Evolutionary conservation across 2,329 filamentous ascomycete genomes (phyloP).

Genomic region (Aspergillus flavus): DNA sequence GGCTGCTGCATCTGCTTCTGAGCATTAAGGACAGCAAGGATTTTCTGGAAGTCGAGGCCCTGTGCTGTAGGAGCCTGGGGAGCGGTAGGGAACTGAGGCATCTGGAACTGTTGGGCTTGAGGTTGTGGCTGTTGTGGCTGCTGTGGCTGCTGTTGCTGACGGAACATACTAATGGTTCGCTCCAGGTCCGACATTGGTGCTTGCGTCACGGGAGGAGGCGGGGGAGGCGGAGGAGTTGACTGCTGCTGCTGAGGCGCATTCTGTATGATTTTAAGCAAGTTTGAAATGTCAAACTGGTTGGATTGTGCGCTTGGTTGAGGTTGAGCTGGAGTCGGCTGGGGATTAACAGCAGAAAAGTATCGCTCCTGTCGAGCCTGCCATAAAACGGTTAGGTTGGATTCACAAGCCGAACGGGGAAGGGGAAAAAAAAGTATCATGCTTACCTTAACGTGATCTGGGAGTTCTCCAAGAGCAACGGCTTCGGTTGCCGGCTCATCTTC

Average conservation of each 20-base stretch:
- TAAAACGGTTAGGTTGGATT: slow-evolving; percentile 15
- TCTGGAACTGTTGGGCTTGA: slow-evolving; percentile 29
- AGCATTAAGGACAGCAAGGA: slow-evolving; percentile 42
- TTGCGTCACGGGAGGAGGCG: slow-evolving; percentile 25
- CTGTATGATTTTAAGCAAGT: slow-evolving; percentile 45
- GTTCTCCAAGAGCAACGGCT: slow-evolving; percentile 46
- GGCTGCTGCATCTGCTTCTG: slow-evolving; percentile 40
- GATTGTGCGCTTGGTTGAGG: slow-evolving; percentile 26
- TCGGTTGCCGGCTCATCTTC: slow-evolving; percentile 41
- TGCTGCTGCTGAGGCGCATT: slow-evolving; percentile 34
- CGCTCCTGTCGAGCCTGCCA: slow-evolving; percentile 44
- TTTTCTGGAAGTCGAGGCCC: slow-evolving; percentile 40
- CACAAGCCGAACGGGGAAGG: background rate
- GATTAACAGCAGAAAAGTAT: slow-evolving; percentile 41
- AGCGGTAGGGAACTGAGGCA: slow-evolving; percentile 30
- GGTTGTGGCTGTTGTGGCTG: slow-evolving; percentile 29
- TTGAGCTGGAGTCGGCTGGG: slow-evolving; percentile 30
- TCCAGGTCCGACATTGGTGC: slow-evolving; percentile 33
- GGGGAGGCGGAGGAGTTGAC: slow-evolving; percentile 32
- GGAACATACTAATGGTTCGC: slow-evolving; percentile 44
- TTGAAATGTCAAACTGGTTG: slow-evolving; percentile 42
- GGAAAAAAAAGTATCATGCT: background rate
- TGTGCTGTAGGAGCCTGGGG: slow-evolving; percentile 28
- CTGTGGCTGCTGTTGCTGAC: slow-evolving; percentile 30
- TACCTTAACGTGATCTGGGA: slow-evolving; percentile 46